Evolutionary conservation across 2,329 filamentous ascomycete species (phyloP), one percentile per base, ranked within the genome.

Genomic region (Diaporthe sp.): DNA sequence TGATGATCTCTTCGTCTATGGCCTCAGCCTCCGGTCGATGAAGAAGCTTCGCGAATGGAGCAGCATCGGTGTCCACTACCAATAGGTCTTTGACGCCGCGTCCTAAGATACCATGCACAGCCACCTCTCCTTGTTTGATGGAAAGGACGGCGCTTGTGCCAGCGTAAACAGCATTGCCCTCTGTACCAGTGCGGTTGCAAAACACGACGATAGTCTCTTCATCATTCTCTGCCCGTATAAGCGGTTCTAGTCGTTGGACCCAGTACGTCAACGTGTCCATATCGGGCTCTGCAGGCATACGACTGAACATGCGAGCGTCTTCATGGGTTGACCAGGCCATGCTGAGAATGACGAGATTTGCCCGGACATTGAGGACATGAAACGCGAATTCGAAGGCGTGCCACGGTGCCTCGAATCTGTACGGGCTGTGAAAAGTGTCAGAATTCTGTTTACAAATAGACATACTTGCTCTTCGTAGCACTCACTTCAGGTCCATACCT

Each of bases 321-420:
- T 82, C 88, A 77, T 77, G 85, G 69, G 91, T 92, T 30, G 92
- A 82, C 92, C 91, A 96, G 0, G 94, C 93, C 94, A 96, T 96
- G 10, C 89, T 91, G 0, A 96, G 78, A 38, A 95, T 89, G 2
- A 94, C 91, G 0, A 96, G 77, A 19, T 91, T 90, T 0, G 92
- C 89, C 0, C 87, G 80, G 0, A 84, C 83, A 2, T 90, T 83
- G 0, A 95, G 80, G 8, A 92, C 84, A 55, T 94, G 90, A 33
- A 85, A 88, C 0, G 87, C 88, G 75, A 89, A 89, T 73, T 89
- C 87, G 76, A 86, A 89, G 0, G 82, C 83, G 42, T 82, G 79
- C 86, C 86, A 89, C 0, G 86, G 86, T 0, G 87, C 83, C 75
- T 89, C 85, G 67, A 89, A 88, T 64, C 82, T 86, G 76, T 89